Evolutionary conservation across 176 grass and related monocot genomes (phyloP).

Genomic region (Poa pratensis): DNA sequence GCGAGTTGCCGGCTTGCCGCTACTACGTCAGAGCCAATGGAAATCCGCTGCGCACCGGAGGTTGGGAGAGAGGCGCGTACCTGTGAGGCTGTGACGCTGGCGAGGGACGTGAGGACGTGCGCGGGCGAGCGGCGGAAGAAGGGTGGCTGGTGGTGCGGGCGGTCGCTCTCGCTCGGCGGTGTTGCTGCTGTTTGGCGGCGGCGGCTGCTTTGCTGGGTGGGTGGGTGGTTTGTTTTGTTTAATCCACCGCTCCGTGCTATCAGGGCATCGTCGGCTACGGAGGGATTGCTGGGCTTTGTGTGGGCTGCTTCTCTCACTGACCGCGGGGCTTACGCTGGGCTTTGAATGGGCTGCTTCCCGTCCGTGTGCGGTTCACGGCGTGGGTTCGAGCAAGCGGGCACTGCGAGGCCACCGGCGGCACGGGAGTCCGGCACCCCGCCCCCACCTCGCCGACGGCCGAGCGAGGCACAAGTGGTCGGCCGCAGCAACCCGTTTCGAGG

Average conservation of each 20-base stretch:
- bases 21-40: background rate
- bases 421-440: background rate
- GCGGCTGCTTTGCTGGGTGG: background rate
- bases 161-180: too few species aligned
- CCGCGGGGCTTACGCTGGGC: background rate
- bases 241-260: background rate
- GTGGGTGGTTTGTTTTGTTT: conserved; percentile 2
- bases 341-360: background rate
- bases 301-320: background rate
- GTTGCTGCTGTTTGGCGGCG: background rate
- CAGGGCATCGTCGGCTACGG: background rate
- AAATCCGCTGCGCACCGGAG: background rate
- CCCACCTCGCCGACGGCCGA: background rate
- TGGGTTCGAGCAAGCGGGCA: too few species aligned
- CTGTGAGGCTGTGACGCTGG: background rate
- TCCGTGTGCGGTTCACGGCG: too few species aligned
- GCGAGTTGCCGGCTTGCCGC: background rate
- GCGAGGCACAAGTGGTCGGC: background rate
- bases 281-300: background rate
- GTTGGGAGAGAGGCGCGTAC: background rate
- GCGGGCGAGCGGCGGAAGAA: too few species aligned
- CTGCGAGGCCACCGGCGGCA: background rate
- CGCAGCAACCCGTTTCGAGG: too few species aligned
- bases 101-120: too few species aligned
- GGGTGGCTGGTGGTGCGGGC: background rate